Evolutionary conservation across 2,329 filamentous ascomycete species (phyloP).

Genomic region (Calonectria honghensis): DNA sequence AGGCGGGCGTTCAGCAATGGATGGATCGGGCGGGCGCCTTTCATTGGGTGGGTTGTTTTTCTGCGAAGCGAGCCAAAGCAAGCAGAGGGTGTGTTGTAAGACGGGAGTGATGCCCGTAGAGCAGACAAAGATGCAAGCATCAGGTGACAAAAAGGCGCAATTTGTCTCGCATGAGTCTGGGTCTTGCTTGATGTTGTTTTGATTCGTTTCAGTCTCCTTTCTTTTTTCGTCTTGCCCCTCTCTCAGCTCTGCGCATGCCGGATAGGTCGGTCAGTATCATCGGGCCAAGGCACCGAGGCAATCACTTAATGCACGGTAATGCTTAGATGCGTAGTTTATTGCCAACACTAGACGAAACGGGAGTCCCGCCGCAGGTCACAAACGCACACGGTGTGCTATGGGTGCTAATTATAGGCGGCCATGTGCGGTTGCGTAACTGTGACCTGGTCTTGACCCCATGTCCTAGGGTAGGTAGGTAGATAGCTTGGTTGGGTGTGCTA

Average conservation of each 20-base stretch:
- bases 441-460: background rate
- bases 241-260: background rate
- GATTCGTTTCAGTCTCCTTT: background rate
- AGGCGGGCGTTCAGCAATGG: background rate
- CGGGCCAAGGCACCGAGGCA: slow-evolving; percentile 7
- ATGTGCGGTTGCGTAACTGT: slow-evolving; percentile 17
- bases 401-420: slow-evolving; percentile 32
- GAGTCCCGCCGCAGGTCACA: background rate
- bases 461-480: background rate
- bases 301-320: slow-evolving; percentile 20
- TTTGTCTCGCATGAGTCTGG: background rate
- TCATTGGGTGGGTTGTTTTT: background rate
- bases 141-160: slow-evolving; percentile 18
- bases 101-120: slow-evolving; percentile 3
- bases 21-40: background rate
- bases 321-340: slow-evolving; percentile 32
- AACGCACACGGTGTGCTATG: background rate
- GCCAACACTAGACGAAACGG: slow-evolving; percentile 27
- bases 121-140: slow-evolving; percentile 22
- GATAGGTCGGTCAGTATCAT: slow-evolving; percentile 7
- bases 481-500: background rate
- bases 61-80: slow-evolving; percentile 3
- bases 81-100: slow-evolving; percentile 20
- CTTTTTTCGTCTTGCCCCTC: background rate
- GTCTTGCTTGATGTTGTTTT: slow-evolving; percentile 7